phyloP scores from a whole-genome alignment of 2,329 filamentous ascomycete species.

The Beauveria bassiana region DNA sequence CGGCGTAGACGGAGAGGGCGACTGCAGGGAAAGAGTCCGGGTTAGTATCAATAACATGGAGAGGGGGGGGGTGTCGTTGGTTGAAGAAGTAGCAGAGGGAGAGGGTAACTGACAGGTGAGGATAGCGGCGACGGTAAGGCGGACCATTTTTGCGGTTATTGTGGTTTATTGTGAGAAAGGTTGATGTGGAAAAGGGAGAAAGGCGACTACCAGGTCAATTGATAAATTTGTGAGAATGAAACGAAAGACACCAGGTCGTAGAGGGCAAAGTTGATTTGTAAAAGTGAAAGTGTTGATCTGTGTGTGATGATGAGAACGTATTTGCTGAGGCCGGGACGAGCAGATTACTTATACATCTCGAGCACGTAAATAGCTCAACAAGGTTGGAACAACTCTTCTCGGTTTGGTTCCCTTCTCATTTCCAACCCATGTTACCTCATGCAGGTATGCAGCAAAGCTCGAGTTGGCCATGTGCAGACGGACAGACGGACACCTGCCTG shows the following conservation, averaged over 20 bases:
- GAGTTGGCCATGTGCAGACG: too few species aligned
- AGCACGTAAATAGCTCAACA: not conserved
- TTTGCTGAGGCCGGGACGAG: not conserved
- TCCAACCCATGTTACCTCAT: not conserved
- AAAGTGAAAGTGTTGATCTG: not conserved
- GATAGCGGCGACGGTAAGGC: slow-evolving; percentile 18
- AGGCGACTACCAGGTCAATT: slow-evolving; percentile 4
- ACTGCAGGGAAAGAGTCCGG: not conserved
- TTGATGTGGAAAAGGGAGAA: not conserved
- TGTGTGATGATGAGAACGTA: not conserved
- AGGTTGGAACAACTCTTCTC: not conserved
- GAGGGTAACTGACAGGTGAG: slow-evolving; percentile 17
- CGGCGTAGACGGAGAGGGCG: slow-evolving; percentile 12
- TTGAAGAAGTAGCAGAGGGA: too few species aligned
- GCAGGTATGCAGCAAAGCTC: not conserved
- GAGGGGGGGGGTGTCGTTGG: too few species aligned
- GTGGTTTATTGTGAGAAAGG: not conserved
- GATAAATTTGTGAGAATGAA: not conserved
- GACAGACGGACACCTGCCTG: too few species aligned
- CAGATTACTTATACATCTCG: not conserved
- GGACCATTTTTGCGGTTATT: slow-evolving; percentile 25
- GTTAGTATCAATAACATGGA: not conserved
- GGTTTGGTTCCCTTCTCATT: too few species aligned
- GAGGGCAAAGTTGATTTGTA: not conserved
- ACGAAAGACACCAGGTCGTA: slow-evolving; percentile 6